phyloP scores from a whole-genome alignment of 179 eudicot genomes.

The Actinidia polygama region DNA sequence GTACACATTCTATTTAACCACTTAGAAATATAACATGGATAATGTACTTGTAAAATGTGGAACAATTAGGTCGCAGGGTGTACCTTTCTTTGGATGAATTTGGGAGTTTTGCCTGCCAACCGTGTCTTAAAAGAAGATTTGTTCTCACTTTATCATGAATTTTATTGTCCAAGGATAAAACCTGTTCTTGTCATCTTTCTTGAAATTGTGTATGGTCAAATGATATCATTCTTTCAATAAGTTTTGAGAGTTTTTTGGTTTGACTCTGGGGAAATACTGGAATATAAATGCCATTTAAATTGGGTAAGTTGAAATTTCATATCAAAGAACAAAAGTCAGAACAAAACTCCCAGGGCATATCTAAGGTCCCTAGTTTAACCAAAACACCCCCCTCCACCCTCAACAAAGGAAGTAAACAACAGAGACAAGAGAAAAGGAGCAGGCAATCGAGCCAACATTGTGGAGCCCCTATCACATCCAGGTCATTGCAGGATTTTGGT shows the following conservation, averaged over 20 bases:
- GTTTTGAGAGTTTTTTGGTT: neutral
- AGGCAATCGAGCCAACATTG: no score
- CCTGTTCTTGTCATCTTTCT: neutral
- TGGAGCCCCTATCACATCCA: no score
- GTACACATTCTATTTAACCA: neutral
- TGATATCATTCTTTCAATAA: neutral
- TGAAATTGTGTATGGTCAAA: slow-evolving; percentile 5
- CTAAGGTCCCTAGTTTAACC: no score
- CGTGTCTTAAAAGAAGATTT: neutral
- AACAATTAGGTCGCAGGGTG: neutral
- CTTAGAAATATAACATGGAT: slow-evolving; percentile 1
- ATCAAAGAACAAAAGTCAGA: no score
- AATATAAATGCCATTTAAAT: neutral
- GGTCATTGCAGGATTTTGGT: no score
- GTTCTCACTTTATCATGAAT: no score
- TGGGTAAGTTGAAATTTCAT: no score
- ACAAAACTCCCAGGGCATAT: no score
- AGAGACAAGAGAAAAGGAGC: no score
- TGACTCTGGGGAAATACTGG: neutral
- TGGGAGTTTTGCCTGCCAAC: slow-evolving; percentile 1
- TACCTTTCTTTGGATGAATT: neutral
- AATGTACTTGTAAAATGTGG: neutral
- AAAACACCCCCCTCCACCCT: no score
- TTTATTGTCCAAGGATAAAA: neutral
- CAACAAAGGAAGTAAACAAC: no score